Conservation (phyloP, 176 grass and related monocot species). For the Alloteropsis semialata region DNA sequence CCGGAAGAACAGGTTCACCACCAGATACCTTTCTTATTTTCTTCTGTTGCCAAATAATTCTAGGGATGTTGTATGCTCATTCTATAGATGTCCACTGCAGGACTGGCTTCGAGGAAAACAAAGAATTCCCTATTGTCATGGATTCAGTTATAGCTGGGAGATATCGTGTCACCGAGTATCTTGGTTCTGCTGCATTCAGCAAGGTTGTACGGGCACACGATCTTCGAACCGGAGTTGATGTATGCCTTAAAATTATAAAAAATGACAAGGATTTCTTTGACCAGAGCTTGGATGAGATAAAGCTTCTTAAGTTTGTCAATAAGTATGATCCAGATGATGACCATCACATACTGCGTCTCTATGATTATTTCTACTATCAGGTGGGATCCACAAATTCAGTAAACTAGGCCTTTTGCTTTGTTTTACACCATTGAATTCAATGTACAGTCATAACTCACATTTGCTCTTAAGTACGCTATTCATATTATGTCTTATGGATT, state of each 20-base stretch:
- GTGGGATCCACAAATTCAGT: conserved; percentile 35
- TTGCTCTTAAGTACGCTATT: neutral
- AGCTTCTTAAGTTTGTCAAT: conserved; percentile 96
- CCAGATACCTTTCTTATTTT: conserved; percentile 24
- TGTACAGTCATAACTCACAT: conserved; percentile 16
- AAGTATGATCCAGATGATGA: conserved; percentile 88
- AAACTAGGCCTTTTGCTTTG: neutral
- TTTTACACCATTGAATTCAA: conserved; percentile 4
- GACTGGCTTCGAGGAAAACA: conserved; percentile 99
- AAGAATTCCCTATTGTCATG: conserved; percentile 90
- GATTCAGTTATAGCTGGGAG: conserved; percentile 87
- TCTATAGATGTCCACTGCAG: conserved; percentile 53
- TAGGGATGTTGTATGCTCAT: conserved; percentile 49
- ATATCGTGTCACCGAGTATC: conserved; percentile 84
- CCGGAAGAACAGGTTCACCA: conserved; percentile 67
- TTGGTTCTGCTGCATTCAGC: conserved; percentile 97
- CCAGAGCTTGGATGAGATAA: conserved; percentile 99
- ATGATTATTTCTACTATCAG: conserved; percentile 98
- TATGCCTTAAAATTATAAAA: conserved; percentile 99
- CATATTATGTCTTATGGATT: neutral
- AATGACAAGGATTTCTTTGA: conserved; percentile 99
- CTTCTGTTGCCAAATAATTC: conserved; percentile 20
- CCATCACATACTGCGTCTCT: conserved; percentile 79
- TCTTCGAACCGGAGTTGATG: conserved; percentile 71
- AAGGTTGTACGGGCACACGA: conserved; percentile 86